Conservation (phyloP, 2,329 filamentous ascomycete genomes). For the Sporothrix mexicana region DNA sequence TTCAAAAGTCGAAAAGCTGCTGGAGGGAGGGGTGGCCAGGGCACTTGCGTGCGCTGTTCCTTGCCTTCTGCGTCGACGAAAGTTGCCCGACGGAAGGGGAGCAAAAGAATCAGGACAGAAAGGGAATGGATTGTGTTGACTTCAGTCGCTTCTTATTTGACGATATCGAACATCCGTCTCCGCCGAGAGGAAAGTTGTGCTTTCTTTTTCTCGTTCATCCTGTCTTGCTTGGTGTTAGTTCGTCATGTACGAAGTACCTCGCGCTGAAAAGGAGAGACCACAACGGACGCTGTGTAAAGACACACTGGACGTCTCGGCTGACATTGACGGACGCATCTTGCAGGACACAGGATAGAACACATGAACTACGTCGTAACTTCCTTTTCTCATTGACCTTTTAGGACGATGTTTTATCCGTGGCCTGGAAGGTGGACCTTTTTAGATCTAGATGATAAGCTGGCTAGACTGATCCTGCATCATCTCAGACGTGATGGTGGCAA, state of each 20-base stretch:
- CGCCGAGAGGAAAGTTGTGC: background rate
- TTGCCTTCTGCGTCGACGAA: background rate
- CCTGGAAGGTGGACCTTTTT: background rate
- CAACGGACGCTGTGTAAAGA: background rate
- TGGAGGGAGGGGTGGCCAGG: conserved; percentile 1
- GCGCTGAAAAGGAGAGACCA: background rate
- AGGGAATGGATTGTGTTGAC: background rate
- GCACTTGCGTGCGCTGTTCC: background rate
- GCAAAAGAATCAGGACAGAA: background rate
- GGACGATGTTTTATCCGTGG: too few relatives aligned
- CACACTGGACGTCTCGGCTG: background rate
- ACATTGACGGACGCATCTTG: background rate
- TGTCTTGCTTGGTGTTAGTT: conserved; percentile 5
- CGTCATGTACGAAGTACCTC: background rate
- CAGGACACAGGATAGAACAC: too few relatives aligned
- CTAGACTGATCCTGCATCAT: background rate
- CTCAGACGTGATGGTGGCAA: background rate
- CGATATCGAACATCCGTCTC: conserved; percentile 3
- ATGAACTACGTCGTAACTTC: too few relatives aligned
- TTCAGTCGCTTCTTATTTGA: background rate
- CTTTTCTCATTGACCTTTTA: too few relatives aligned
- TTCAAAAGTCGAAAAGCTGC: background rate
- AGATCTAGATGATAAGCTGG: background rate
- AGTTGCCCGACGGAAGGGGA: conserved; percentile 17
- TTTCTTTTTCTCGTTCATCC: conserved; percentile 16